Conservation (phyloP, 306 rosid genomes). For the Elaeagnus macrophylla region DNA sequence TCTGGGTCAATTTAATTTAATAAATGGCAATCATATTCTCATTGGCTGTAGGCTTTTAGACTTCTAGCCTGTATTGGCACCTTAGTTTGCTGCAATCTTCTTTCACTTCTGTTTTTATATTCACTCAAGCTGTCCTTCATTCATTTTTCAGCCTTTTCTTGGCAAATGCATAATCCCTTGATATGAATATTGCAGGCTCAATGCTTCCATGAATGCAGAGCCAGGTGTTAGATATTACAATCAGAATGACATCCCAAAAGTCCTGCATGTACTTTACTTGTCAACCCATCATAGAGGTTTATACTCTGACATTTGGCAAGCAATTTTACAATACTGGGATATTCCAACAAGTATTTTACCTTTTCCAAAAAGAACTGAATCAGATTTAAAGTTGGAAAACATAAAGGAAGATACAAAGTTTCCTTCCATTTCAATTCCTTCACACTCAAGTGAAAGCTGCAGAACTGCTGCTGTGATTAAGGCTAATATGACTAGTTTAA, state of each 20-base stretch:
- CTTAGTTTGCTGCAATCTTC: not conserved
- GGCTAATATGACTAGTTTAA: constrained; percentile 13
- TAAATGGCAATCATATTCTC: too few relatives aligned
- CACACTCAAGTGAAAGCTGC: constrained; percentile 21
- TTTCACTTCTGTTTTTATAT: not conserved
- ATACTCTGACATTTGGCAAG: constrained; percentile 53
- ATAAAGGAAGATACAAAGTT: constrained; percentile 23
- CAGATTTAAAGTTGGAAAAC: constrained; percentile 19
- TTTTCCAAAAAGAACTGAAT: constrained; percentile 28
- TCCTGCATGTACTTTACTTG: constrained; percentile 53
- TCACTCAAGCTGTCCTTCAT: constrained; percentile 6
- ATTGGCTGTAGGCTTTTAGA: too few relatives aligned
- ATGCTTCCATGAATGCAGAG: constrained; percentile 35
- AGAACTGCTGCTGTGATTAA: constrained; percentile 21
- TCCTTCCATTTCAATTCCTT: constrained; percentile 18
- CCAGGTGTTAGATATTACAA: constrained; percentile 61
- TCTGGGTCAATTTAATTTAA: too few relatives aligned
- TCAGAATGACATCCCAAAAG: constrained; percentile 61
- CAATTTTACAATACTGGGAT: constrained; percentile 57
- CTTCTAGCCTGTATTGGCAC: too few relatives aligned
- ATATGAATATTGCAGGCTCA: constrained; percentile 56
- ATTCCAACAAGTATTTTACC: constrained; percentile 45
- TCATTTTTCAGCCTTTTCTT: constrained; percentile 12
- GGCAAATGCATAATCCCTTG: constrained; percentile 20
- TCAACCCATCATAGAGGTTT: constrained; percentile 43